Conservation (phyloP, 257 asterid species). For the Verbascum thapsus region DNA sequence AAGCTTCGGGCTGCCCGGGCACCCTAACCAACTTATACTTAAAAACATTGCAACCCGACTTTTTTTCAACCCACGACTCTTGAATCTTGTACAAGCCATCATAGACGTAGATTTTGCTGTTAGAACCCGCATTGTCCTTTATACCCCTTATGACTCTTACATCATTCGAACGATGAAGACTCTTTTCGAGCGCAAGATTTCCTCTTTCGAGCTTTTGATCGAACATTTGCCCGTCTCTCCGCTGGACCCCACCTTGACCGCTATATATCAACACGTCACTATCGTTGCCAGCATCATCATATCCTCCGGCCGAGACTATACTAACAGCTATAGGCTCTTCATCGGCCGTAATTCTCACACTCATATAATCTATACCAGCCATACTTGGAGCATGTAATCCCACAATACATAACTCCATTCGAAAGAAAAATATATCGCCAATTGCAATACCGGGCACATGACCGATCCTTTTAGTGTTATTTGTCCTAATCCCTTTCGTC, state of each 20-base stretch:
- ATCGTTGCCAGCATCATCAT: slow-evolving; percentile 83
- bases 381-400: slow-evolving; percentile 93
- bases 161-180: slow-evolving; percentile 56
- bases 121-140: slow-evolving; percentile 38
- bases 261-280: slow-evolving; percentile 71
- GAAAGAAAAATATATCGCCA: slow-evolving; percentile 84
- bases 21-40: slow-evolving; percentile 80
- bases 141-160: slow-evolving; percentile 61
- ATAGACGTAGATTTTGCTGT: slow-evolving; percentile 73
- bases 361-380: slow-evolving; percentile 97
- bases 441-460: slow-evolving; percentile 79
- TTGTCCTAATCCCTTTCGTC: slow-evolving; percentile 74
- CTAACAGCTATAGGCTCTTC: slow-evolving; percentile 96
- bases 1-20: slow-evolving; percentile 90
- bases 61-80: slow-evolving; percentile 88
- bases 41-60: slow-evolving; percentile 77
- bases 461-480: slow-evolving; percentile 65
- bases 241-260: slow-evolving; percentile 93
- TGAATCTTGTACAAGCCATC: slow-evolving; percentile 82
- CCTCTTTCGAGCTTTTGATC: slow-evolving; percentile 98
- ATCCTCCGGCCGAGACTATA: slow-evolving; percentile 94
- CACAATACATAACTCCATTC: slow-evolving; percentile 89
- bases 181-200: slow-evolving; percentile 64
- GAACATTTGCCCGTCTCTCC: slow-evolving; percentile 83
- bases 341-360: slow-evolving; percentile 53